phyloP scores from a whole-genome alignment of 2,329 filamentous ascomycete species.

The Fusarium udum region DNA sequence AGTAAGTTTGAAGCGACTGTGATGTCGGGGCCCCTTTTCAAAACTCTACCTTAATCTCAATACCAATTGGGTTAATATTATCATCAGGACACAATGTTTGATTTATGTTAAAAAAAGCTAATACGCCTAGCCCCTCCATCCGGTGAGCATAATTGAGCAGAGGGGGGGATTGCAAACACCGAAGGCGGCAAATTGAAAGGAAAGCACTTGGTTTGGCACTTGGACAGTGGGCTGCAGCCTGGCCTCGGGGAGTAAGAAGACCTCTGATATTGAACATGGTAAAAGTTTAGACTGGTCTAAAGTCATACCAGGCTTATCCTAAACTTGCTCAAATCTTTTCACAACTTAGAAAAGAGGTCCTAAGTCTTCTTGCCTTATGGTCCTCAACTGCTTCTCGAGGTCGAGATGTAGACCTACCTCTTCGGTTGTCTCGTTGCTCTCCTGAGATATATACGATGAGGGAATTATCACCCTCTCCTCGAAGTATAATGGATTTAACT shows the following conservation, averaged over 20 bases:
- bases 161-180: background rate
- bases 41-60: background rate
- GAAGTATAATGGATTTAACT: rapidly evolving
- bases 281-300: background rate
- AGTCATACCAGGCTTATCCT: background rate
- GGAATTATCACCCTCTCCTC: background rate
- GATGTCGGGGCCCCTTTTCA: background rate
- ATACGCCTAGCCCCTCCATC: background rate
- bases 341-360: background rate
- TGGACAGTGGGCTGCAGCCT: background rate
- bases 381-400: background rate
- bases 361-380: background rate
- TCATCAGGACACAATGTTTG: background rate
- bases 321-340: rapidly evolving
- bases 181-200: background rate
- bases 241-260: background rate
- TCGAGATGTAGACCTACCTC: background rate
- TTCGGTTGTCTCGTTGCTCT: background rate
- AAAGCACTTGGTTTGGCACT: background rate
- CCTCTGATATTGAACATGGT: background rate
- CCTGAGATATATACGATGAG: rapidly evolving
- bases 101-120: too few relatives aligned
- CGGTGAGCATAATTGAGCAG: background rate
- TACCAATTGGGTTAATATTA: background rate
- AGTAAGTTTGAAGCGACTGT: too few relatives aligned